phyloP scores from a whole-genome alignment of 1,139 yeast genomes.

The Zygosaccharomyces pseudobailii region DNA sequence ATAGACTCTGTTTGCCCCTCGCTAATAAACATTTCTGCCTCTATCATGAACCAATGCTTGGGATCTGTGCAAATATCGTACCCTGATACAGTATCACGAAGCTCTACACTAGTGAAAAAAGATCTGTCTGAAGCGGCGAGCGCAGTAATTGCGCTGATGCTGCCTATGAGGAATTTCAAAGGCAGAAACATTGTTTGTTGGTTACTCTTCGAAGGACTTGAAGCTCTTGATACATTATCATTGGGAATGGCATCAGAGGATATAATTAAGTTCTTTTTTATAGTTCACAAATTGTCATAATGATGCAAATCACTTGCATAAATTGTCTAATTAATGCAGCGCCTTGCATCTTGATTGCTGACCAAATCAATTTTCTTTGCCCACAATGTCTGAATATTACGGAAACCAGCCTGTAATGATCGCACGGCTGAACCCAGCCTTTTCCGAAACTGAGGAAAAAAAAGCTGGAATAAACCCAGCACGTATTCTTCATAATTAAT shows the following conservation, averaged over 20 bases:
- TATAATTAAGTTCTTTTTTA: not conserved
- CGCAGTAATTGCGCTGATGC: conserved; percentile 1
- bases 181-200: not conserved
- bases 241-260: not conserved
- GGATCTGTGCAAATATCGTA: conserved; percentile 23
- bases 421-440: conserved; percentile 11
- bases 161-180: not conserved
- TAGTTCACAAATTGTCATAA: not conserved
- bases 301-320: not conserved
- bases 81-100: conserved; percentile 23
- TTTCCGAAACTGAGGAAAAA: conserved; percentile 3
- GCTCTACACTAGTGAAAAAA: conserved; percentile 20
- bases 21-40: conserved; percentile 24
- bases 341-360: not conserved
- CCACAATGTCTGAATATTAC: not conserved
- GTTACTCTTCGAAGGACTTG: not conserved
- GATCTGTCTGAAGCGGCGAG: conserved; percentile 9
- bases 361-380: not conserved
- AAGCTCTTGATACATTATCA: not conserved
- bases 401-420: conserved; percentile 1
- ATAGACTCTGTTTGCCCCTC: conserved; percentile 19
- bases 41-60: conserved; percentile 27
- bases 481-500: not conserved
- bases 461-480: not conserved
- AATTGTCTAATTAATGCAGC: not conserved